Percentiles rank a stretch among this genome's conserved stretches.
These are phyloP conservation scores for Rubroboletus pulcherrimus DNA, from an alignment of 768 basidiomycete genomes.

Conservation along the genomic window DNA sequence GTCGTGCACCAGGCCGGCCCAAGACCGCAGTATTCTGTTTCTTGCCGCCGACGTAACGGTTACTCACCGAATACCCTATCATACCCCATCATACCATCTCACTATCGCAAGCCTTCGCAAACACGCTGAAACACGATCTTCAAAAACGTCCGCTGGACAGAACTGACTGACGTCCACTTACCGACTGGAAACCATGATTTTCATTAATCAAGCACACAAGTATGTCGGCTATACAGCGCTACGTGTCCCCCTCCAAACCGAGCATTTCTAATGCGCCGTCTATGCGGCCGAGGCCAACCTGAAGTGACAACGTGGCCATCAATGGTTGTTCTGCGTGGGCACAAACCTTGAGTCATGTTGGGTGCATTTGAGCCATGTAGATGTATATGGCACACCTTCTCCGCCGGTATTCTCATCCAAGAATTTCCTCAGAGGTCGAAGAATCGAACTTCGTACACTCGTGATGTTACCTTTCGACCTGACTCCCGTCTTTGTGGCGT, in stretches of 20 bases:
- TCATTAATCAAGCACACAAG: constrained; percentile 10
- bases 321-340: constrained; percentile 24
- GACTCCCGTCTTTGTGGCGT: constrained; percentile 45
- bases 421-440: constrained; percentile 42
- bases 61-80: neutral
- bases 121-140: neutral
- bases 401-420: constrained; percentile 34
- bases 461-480: constrained; percentile 42
- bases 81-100: neutral
- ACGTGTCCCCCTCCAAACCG: neutral
- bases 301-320: constrained; percentile 36
- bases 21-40: neutral
- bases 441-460: constrained; percentile 42
- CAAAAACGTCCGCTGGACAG: neutral
- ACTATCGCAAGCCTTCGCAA: neutral
- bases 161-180: neutral
- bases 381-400: constrained; percentile 22
- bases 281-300: constrained; percentile 48
- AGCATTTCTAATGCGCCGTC: constrained; percentile 35
- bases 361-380: neutral
- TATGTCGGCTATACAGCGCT: neutral
- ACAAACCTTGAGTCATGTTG: neutral
- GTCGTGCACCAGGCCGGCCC: neutral
- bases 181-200: neutral
- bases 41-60: too few species aligned